These are phyloP conservation scores for Fusarium sp. DNA, from an alignment of 2,329 filamentous ascomycete genomes.

Conservation along the genomic window DNA sequence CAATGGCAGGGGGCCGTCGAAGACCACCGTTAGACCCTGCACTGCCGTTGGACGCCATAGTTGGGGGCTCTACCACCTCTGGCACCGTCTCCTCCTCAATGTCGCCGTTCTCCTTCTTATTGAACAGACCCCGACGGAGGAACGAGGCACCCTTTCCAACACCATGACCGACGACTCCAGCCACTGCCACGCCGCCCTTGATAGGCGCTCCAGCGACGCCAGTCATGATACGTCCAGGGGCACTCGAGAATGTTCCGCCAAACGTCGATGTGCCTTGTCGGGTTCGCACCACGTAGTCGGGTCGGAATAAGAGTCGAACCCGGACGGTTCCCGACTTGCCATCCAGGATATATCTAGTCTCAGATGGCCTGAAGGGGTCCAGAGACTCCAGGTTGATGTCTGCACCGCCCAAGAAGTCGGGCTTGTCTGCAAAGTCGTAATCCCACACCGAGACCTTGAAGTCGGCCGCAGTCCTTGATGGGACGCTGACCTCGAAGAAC, in stretches of 20 bases:
- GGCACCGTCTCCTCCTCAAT: conserved; percentile 59
- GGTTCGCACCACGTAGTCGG: conserved; percentile 87
- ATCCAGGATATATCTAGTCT: conserved; percentile 80
- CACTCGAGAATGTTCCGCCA: conserved; percentile 86
- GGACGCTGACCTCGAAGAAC: conserved; percentile 86
- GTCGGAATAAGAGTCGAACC: conserved; percentile 89
- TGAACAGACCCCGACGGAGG: conserved; percentile 84
- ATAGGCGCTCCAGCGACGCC: conserved; percentile 88
- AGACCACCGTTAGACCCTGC: conserved; percentile 54
- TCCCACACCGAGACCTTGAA: conserved; percentile 90
- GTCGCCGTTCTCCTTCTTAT: conserved; percentile 75
- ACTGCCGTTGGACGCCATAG: conserved; percentile 49
- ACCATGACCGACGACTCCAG: conserved; percentile 76
- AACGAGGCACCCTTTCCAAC: conserved; percentile 93
- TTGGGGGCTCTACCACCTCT: conserved; percentile 56
- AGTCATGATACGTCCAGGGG: conserved; percentile 88
- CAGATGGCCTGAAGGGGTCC: conserved; percentile 86
- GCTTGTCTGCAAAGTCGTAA: conserved; percentile 96
- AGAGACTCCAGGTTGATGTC: conserved; percentile 81
- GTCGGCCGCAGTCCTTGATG: conserved; percentile 85
- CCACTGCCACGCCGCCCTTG: conserved; percentile 87
- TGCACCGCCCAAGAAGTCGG: conserved; percentile 86
- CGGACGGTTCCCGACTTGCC: conserved; percentile 89
- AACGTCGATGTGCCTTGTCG: conserved; percentile 94
- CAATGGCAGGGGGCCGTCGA: conserved; percentile 56